These are phyloP conservation scores for Cryptosporidium muris DNA, from an alignment of 169 alveolate species.

Conservation along the genomic window DNA sequence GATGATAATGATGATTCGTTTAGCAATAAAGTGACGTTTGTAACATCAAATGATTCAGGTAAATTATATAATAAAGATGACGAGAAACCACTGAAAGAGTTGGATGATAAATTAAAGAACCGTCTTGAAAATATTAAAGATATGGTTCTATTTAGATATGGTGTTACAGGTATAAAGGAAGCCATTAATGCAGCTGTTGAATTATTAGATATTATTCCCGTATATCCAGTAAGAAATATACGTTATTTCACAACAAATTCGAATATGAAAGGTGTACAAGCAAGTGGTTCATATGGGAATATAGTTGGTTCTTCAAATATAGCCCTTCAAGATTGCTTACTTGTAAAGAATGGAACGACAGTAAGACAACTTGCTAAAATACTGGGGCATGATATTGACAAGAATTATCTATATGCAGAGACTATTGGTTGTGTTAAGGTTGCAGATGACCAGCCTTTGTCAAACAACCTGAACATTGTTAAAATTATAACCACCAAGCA, in stretches of 20 bases:
- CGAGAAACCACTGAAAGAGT: slow-evolving; percentile 69
- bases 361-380: slow-evolving; percentile 73
- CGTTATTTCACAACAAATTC: slow-evolving; percentile 46
- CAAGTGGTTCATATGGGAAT: too few species aligned
- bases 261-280: neutral
- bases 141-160: slow-evolving; percentile 79
- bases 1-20: neutral
- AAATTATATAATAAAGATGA: neutral
- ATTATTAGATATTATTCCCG: slow-evolving; percentile 74
- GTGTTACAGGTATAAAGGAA: slow-evolving; percentile 78
- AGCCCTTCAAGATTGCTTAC: slow-evolving; percentile 79
- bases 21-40: slow-evolving; percentile 19
- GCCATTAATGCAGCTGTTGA: slow-evolving; percentile 78
- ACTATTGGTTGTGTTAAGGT: slow-evolving; percentile 78
- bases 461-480: slow-evolving; percentile 74
- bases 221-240: slow-evolving; percentile 78
- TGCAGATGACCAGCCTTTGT: slow-evolving; percentile 75
- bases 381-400: slow-evolving; percentile 73
- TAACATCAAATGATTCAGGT: slow-evolving; percentile 47
- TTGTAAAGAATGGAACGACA: slow-evolving; percentile 76
- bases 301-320: slow-evolving; percentile 14
- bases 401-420: slow-evolving; percentile 74
- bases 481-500: slow-evolving; percentile 49
- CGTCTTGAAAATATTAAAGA: slow-evolving; percentile 77
- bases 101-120: slow-evolving; percentile 75